Base-by-base conservation (phyloP, 805 yeast genomes). In the Komagataella mondaviorum region DNA sequence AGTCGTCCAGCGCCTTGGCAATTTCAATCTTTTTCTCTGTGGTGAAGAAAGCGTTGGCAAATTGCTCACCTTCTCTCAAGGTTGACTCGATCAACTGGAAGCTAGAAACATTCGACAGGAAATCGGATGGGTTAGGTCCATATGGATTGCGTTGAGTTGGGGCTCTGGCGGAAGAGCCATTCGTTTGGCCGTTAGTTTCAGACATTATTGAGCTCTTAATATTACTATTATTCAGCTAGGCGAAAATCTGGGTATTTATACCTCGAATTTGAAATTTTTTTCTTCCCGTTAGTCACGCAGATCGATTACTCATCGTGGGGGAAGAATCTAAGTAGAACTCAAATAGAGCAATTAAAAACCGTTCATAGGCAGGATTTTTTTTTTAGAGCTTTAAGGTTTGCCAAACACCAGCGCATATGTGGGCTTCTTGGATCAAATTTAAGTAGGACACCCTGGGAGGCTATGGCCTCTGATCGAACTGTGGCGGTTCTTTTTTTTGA, bases 1-100 rank as follows among this genome's bases (percentile, higher is more conserved):
- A 91, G 62, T 90, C 97, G 69, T 91, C 97, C 54, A 91, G 75
- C 3, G 98, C 98, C 73, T 82, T 89, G 61, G 99, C 99, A 57
- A 91, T 91, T 71, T 90, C 96, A 58, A 91, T 88, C 73, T 91
- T 91, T 75, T 87, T 91, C 66, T 88, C 98, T 17, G 96, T 87
- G 60, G 81, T 73, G 75, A 91, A 91, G 70, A 91, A 93, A 4
- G 99, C 96, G 64, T 91, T 91, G 63, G 98, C 97, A 65, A 91
- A 91, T 71, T 91, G 99, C 71, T 91, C 99, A 68, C 99, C 99
- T 72, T 91, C 99, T 73, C 99, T 81, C 53, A 91, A 76, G 4
- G 99, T 91, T 44, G 96, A 87, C 72, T 91, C 99, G 63, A 91
- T 91, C 62, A 91, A 69, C 75, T 91, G 89, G 72, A 90, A 91